Base-by-base conservation (phyloP, 2,329 filamentous ascomycete genomes). In the Cadophora sp. region DNA sequence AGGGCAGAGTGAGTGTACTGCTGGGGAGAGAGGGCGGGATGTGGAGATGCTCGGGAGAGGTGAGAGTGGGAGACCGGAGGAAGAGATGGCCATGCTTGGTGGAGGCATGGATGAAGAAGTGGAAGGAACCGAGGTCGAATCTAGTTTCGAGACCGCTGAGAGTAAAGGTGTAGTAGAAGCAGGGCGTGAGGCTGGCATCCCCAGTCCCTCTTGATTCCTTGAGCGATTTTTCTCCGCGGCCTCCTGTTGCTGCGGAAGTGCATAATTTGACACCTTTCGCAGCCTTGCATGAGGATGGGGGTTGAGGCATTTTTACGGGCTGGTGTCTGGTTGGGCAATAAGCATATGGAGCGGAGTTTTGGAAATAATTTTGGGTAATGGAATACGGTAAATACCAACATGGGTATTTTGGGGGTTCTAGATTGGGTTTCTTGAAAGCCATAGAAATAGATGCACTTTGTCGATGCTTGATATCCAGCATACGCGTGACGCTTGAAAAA, bases 41-140 rank as follows among this genome's bases (percentile, higher is more conserved):
- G 64, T 51, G 43, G 68, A 48, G 51, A 51, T 27, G 58, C n/a
- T 29, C 31, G 58, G 48, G 56, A 55, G 50, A 31, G 51, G 40
- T 22, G 59, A 26, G 31, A 48, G 27, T 22, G 63, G 56, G 4
- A 59, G 53, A 27, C 48, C 60, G 27, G 70, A 72, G 29, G 72
- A 70, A 63, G 66, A 69, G 62, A 71, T 70, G 67, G 67, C 64
- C 9, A 71, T 73, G 67, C 60, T 70, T 26, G 64, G 65, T 14
- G 56, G 61, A n/a, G 64, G 53, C 8, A 61, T n/a, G 16, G 64
- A 53, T 55, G 68, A 56, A 3, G 64, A 63, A 27, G 61, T 16
- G 12, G 46, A 56, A 22, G 26, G 27, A 24, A 37, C 48, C 11
- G 50, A 27, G 14, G 8, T 29, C 22, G 29, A 22, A 26, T 43